phyloP scores from a whole-genome alignment of 2,329 filamentous ascomycete genomes.

The Scedosporium dehoogii region DNA sequence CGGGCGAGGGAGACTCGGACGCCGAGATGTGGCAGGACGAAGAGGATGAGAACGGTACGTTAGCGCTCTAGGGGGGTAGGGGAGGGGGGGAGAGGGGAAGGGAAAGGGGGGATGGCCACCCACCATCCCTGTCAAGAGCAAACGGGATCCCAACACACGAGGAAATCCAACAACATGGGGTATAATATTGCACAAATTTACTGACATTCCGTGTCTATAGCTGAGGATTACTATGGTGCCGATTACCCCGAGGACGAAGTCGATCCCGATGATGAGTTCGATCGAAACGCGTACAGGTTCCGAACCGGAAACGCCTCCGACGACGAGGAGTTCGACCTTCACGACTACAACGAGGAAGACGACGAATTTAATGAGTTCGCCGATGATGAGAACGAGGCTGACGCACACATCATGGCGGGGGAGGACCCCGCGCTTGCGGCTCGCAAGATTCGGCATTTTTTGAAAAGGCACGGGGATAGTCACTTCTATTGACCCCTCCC shows the following conservation, averaged over 20 bases:
- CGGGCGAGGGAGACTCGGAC: slow-evolving; percentile 53
- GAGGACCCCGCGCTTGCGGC: slow-evolving; percentile 22
- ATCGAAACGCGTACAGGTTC: slow-evolving; percentile 30
- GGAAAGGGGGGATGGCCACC: not conserved
- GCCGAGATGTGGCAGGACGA: slow-evolving; percentile 47
- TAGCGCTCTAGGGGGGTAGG: too few species aligned
- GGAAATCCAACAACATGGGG: not conserved
- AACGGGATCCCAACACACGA: not conserved
- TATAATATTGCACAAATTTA: not conserved
- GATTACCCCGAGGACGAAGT: slow-evolving; percentile 77
- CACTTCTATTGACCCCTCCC: not conserved
- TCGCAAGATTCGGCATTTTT: slow-evolving; percentile 15
- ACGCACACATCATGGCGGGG: slow-evolving; percentile 26
- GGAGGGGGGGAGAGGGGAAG: too few species aligned
- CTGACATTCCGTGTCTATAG: slow-evolving; percentile 24
- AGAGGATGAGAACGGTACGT: slow-evolving; percentile 55
- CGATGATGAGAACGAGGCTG: slow-evolving; percentile 21
- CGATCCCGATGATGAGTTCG: slow-evolving; percentile 32
- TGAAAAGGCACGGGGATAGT: slow-evolving; percentile 8
- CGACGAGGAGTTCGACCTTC: slow-evolving; percentile 34
- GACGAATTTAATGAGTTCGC: slow-evolving; percentile 36
- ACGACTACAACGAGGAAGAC: slow-evolving; percentile 48
- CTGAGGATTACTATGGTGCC: slow-evolving; percentile 68
- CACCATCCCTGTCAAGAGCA: not conserved
- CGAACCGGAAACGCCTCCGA: slow-evolving; percentile 34